Conservation (phyloP, 2,329 filamentous ascomycete genomes). For the Xylariomycetidae sp. region DNA sequence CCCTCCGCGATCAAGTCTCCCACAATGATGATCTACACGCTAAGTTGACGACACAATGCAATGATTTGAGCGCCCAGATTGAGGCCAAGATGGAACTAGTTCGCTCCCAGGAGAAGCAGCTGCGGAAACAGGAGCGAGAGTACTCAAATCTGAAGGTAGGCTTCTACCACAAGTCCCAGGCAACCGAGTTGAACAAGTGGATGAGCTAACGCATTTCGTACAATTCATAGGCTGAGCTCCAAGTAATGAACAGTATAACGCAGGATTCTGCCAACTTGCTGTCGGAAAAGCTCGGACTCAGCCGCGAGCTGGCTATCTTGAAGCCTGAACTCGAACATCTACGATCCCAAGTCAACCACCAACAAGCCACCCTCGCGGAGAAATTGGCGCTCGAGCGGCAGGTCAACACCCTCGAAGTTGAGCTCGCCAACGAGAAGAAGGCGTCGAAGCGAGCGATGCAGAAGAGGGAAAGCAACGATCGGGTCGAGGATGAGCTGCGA, state of each 20-base stretch:
- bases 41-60: slow-evolving; percentile 33
- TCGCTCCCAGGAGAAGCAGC: slow-evolving; percentile 40
- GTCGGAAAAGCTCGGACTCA: slow-evolving; percentile 50
- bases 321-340: slow-evolving; percentile 55
- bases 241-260: slow-evolving; percentile 61
- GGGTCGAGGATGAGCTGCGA: slow-evolving; percentile 37
- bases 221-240: slow-evolving; percentile 65
- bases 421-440: slow-evolving; percentile 79
- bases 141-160: slow-evolving; percentile 44
- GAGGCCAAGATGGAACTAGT: slow-evolving; percentile 37
- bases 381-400: slow-evolving; percentile 78
- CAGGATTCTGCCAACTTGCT: slow-evolving; percentile 68
- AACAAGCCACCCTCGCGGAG: slow-evolving; percentile 69
- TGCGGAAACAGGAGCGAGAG: slow-evolving; percentile 45
- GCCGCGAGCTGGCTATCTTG: slow-evolving; percentile 46
- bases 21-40: slow-evolving; percentile 22
- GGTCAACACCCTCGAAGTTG: slow-evolving; percentile 69
- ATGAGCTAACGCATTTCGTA: too few species aligned
- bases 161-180: too few species aligned
- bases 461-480: slow-evolving; percentile 37
- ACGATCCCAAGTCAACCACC: slow-evolving; percentile 48
- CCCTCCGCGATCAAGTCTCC: slow-evolving; percentile 59
- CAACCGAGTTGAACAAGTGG: too few species aligned
- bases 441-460: slow-evolving; percentile 53
- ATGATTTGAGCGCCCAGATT: slow-evolving; percentile 38